These are phyloP conservation scores for Malus hybrid DNA, from an alignment of 331 rosid species.

Conservation along the genomic window DNA sequence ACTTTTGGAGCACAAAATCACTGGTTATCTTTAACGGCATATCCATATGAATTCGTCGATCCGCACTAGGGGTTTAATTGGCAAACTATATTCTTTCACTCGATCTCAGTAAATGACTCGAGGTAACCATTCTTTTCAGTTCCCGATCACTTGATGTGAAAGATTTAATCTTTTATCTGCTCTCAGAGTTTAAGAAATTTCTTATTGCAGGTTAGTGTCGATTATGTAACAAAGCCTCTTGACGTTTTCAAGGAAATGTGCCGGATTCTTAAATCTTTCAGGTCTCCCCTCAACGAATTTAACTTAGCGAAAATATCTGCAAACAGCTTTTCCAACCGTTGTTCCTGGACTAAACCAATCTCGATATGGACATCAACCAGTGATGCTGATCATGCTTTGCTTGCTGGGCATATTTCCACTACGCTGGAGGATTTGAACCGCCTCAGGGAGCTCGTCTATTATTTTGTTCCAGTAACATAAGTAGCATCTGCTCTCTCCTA, in stretches of 20 bases:
- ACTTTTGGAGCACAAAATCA: neutral
- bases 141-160: neutral
- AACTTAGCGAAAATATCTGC: neutral
- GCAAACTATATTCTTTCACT: no score
- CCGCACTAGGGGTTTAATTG: no score
- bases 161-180: neutral
- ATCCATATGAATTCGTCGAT: no score
- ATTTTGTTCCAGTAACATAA: neutral
- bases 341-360: constrained; percentile 67
- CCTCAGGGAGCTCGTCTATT: constrained; percentile 37
- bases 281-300: neutral
- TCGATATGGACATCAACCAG: constrained; percentile 82
- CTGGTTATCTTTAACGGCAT: neutral
- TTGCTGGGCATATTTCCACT: constrained; percentile 67
- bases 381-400: constrained; percentile 59
- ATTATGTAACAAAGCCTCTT: constrained; percentile 68
- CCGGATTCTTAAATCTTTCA: constrained; percentile 36
- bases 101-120: neutral
- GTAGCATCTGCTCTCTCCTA: no score
- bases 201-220: constrained; percentile 69
- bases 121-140: neutral
- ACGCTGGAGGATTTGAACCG: constrained; percentile 67
- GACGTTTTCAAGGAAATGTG: constrained; percentile 68
- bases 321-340: constrained; percentile 69
- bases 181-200: neutral